Conservation (phyloP, 495 filamentous ascomycete species). For the Podospora pseudopauciseta region DNA sequence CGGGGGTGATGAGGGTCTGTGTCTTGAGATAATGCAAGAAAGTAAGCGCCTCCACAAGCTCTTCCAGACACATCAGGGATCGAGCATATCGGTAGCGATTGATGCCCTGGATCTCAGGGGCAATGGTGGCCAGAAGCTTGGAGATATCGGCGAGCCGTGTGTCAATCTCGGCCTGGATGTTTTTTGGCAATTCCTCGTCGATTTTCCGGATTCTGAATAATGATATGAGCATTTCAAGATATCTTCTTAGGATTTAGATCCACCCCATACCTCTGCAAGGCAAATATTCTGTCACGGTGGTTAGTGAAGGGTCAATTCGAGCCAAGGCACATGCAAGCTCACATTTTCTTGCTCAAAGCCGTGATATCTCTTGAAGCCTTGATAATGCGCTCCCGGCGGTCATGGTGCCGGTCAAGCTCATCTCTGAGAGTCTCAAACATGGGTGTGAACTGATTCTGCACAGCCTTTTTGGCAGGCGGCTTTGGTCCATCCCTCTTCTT, state of each 20-base stretch:
- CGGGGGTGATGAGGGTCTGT: constrained; percentile 66
- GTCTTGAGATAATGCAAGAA: constrained; percentile 84
- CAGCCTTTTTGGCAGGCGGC: constrained; percentile 27
- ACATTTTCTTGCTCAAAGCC: constrained; percentile 96
- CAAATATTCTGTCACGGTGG: background rate
- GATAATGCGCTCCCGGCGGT: constrained; percentile 82
- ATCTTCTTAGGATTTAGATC: constrained; percentile 32
- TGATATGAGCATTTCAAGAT: constrained; percentile 12
- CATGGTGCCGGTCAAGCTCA: constrained; percentile 92
- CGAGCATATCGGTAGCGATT: constrained; percentile 87
- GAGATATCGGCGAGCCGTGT: constrained; percentile 63
- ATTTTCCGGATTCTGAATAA: constrained; percentile 56
- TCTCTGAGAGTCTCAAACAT: constrained; percentile 84
- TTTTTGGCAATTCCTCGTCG: constrained; percentile 57
- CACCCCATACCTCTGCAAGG: constrained; percentile 5
- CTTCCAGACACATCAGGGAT: constrained; percentile 81
- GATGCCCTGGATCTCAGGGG: constrained; percentile 67
- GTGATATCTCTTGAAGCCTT: constrained; percentile 91
- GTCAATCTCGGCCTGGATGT: constrained; percentile 62
- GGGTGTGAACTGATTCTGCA: constrained; percentile 54
- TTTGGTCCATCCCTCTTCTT: constrained; percentile 34
- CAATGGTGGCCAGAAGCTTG: constrained; percentile 60
- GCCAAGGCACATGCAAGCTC: constrained; percentile 21
- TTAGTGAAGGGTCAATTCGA: constrained; percentile 4
- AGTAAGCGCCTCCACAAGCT: constrained; percentile 80